Conservation (phyloP, 495 filamentous ascomycete genomes). For the Lichenothelia convexa region DNA sequence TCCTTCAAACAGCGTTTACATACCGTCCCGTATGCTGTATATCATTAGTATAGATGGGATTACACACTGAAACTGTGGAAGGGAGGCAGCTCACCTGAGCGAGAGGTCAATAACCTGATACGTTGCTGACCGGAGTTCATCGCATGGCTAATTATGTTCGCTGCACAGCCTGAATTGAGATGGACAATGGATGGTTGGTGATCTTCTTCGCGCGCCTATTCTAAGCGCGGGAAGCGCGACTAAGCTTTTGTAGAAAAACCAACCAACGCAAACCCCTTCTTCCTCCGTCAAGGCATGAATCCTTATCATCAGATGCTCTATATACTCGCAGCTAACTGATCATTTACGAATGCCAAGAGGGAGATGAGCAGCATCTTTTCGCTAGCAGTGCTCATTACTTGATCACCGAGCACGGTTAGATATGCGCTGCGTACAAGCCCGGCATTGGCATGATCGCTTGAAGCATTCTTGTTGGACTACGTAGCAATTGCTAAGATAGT, state of each 20-base stretch:
- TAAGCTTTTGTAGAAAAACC: slow-evolving; percentile 8
- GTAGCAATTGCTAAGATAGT: too few species aligned
- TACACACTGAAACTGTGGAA: background rate
- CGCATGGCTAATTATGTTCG: background rate
- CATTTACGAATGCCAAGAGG: slow-evolving; percentile 47
- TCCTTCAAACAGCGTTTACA: slow-evolving; percentile 35
- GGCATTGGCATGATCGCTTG: background rate
- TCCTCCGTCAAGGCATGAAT: slow-evolving; percentile 29
- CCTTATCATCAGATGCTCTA: slow-evolving; percentile 46
- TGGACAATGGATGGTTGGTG: background rate
- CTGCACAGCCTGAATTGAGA: background rate
- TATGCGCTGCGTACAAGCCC: slow-evolving; percentile 42
- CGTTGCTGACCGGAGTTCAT: slow-evolving; percentile 21
- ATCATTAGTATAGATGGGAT: background rate
- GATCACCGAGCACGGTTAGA: slow-evolving; percentile 50
- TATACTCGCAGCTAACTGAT: slow-evolving; percentile 34
- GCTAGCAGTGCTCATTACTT: slow-evolving; percentile 51
- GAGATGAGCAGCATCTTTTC: slow-evolving; percentile 43
- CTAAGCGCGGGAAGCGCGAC: too few species aligned
- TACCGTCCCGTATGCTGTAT: slow-evolving; percentile 23
- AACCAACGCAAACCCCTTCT: slow-evolving; percentile 9
- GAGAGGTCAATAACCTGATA: slow-evolving; percentile 13
- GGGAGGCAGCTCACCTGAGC: slow-evolving; percentile 8
- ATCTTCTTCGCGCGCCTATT: slow-evolving; percentile 4
- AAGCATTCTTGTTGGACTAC: background rate